A percentile compares a stretch with the other conserved stretches of the same genome.
These are phyloP conservation scores for Pulveroboletus sp. DNA, from an alignment of 768 basidiomycete genomes.

Conservation along the genomic window DNA sequence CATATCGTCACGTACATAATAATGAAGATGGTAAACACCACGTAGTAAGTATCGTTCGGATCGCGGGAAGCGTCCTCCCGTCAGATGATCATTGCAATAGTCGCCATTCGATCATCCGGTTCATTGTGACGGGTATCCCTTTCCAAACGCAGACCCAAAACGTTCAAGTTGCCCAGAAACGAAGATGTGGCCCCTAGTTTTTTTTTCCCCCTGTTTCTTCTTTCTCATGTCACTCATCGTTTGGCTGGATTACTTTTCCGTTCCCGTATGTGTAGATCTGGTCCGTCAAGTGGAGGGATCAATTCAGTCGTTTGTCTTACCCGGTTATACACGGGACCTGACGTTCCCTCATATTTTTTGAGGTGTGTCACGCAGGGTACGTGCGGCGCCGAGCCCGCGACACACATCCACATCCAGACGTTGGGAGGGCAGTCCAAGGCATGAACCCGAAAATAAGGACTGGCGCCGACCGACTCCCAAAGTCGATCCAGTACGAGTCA, in stretches of 20 bases:
- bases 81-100: neutral
- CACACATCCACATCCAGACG: too few relatives aligned
- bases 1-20: constrained; percentile 23
- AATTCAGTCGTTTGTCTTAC: neutral
- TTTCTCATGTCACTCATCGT: constrained; percentile 16
- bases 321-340: neutral
- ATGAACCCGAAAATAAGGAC: too few relatives aligned
- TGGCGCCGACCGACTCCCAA: too few relatives aligned
- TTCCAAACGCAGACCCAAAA: constrained; percentile 2
- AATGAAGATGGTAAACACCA: neutral
- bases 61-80: constrained; percentile 8
- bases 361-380: too few relatives aligned
- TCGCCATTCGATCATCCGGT: neutral
- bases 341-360: neutral
- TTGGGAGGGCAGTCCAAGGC: too few relatives aligned
- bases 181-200: neutral
- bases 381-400: too few relatives aligned
- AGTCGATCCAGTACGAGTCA: too few relatives aligned
- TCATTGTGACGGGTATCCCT: neutral
- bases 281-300: neutral
- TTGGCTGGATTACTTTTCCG: neutral
- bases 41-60: neutral
- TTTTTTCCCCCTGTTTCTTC: constrained; percentile 4
- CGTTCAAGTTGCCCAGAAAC: neutral
- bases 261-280: constrained; percentile 3